Conservation (phyloP, 306 rosid species). For the Begonia fuchsioides region DNA sequence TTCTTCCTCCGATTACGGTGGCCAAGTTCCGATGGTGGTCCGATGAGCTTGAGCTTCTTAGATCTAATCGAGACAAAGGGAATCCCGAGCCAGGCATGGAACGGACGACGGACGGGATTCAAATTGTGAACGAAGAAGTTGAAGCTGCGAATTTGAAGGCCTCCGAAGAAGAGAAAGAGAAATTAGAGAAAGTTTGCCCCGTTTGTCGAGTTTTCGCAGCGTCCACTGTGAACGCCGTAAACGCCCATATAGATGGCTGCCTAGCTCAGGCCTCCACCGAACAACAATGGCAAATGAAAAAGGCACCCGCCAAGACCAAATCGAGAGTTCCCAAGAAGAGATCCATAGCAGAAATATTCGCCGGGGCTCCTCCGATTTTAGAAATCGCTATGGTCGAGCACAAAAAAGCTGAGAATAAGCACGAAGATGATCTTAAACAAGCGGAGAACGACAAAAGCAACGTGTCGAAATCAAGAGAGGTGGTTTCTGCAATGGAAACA, state of each 20-base stretch:
- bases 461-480: constrained; percentile 5
- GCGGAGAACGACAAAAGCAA: not conserved
- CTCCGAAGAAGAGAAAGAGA: constrained; percentile 15
- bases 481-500: constrained; percentile 12
- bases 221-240: constrained; percentile 41
- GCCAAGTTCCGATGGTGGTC: constrained; percentile 65
- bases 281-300: constrained; percentile 25
- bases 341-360: constrained; percentile 78
- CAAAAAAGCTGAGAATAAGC: constrained; percentile 8
- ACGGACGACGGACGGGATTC: constrained; percentile 1
- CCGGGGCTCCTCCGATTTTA: constrained; percentile 61
- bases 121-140: not conserved
- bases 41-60: constrained; percentile 33
- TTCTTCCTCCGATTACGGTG: constrained; percentile 63
- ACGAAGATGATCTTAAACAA: constrained; percentile 7
- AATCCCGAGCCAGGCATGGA: not conserved
- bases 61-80: constrained; percentile 12
- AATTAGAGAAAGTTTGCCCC: constrained; percentile 51
- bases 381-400: constrained; percentile 5
- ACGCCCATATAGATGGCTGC: constrained; percentile 52
- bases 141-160: not conserved
- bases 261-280: constrained; percentile 31
- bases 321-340: constrained; percentile 59
- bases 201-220: constrained; percentile 49
- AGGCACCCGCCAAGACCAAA: constrained; percentile 23